Percentiles rank a stretch among this genome's conserved stretches.
Evolutionary conservation across 768 basidiomycete species (phyloP).

Genomic region (Tylopilus sp.): DNA sequence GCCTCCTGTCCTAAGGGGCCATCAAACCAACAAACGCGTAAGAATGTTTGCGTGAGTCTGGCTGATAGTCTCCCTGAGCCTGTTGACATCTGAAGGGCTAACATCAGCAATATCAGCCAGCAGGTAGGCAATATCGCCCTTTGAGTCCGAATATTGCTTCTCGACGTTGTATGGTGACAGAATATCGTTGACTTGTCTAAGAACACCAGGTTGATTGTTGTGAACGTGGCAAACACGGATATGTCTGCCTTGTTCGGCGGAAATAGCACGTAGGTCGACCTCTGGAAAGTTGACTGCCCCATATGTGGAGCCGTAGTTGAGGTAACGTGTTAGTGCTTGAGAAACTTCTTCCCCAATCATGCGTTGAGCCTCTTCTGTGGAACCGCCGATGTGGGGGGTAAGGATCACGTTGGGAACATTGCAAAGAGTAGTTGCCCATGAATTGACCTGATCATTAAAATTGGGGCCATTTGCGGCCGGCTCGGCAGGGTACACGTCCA

Average conservation of each 20-base stretch:
- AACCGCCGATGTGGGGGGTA: slow-evolving; percentile 98
- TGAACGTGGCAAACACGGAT: slow-evolving; percentile 95
- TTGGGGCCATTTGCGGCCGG: slow-evolving; percentile 87
- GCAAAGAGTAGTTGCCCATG: slow-evolving; percentile 77
- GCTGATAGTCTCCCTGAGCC: slow-evolving; percentile 73
- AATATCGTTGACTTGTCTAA: slow-evolving; percentile 91
- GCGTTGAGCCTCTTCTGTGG: slow-evolving; percentile 96
- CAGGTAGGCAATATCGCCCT: slow-evolving; percentile 89
- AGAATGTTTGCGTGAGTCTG: slow-evolving; percentile 84
- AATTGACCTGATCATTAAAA: slow-evolving; percentile 86
- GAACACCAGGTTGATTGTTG: slow-evolving; percentile 92
- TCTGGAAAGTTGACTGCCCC: slow-evolving; percentile 99
- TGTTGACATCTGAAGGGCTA: slow-evolving; percentile 73
- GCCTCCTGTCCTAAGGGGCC: neutral
- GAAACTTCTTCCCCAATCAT: slow-evolving; percentile 98
- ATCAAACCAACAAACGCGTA: slow-evolving; percentile 75
- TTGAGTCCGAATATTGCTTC: slow-evolving; percentile 98
- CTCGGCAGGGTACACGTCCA: slow-evolving; percentile 95
- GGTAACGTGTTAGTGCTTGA: slow-evolving; percentile 78
- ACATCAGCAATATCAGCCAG: slow-evolving; percentile 97
- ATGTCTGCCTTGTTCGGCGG: slow-evolving; percentile 72
- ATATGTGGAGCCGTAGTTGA: slow-evolving; percentile 86
- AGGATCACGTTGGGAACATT: slow-evolving; percentile 87
- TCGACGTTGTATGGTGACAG: slow-evolving; percentile 96
- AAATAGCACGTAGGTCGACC: slow-evolving; percentile 92